A percentile compares a stretch with the other conserved stretches of the same genome.
These are phyloP conservation scores for Pseudoneurospora amorphoporcata DNA, from an alignment of 495 filamentous ascomycete species.

Conservation along the genomic window DNA sequence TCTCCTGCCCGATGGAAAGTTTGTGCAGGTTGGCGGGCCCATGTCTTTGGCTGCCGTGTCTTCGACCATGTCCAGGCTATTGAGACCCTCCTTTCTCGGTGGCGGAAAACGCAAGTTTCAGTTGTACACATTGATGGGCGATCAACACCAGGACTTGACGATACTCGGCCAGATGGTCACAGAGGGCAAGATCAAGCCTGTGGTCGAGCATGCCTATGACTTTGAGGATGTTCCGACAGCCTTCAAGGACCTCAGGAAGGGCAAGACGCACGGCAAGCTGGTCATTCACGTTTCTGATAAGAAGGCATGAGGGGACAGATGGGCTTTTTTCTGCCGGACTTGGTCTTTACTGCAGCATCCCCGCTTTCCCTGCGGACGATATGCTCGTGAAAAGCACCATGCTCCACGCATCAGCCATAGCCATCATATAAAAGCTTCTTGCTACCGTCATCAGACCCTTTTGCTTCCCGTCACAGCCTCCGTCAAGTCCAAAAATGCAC, in stretches of 20 bases:
- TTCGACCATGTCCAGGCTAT: conserved; percentile 16
- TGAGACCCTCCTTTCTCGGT: conserved; percentile 49
- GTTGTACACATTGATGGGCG: conserved; percentile 26
- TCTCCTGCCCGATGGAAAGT: conserved; percentile 40
- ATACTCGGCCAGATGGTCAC: conserved; percentile 28
- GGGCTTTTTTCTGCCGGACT: neutral
- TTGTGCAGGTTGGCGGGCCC: conserved; percentile 46
- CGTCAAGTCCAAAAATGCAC: neutral
- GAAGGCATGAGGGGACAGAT: neutral
- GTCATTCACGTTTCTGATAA: conserved; percentile 40
- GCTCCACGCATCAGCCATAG: neutral
- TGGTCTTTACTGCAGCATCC: neutral
- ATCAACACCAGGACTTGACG: conserved; percentile 29
- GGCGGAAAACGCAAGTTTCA: conserved; percentile 51
- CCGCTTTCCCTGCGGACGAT: neutral
- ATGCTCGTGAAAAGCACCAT: neutral
- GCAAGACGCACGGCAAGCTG: conserved; percentile 53
- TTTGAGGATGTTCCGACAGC: conserved; percentile 49
- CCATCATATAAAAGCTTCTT: neutral
- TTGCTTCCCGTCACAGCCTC: neutral
- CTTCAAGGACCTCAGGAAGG: conserved; percentile 44
- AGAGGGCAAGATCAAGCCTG: conserved; percentile 47
- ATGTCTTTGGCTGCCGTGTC: conserved; percentile 8
- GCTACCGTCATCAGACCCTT: neutral
- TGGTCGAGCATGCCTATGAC: conserved; percentile 45